Evolutionary conservation across 129 eudicot genomes (phyloP), one percentile per base, ranked within the genome.

Genomic region (Silybum marianum): DNA sequence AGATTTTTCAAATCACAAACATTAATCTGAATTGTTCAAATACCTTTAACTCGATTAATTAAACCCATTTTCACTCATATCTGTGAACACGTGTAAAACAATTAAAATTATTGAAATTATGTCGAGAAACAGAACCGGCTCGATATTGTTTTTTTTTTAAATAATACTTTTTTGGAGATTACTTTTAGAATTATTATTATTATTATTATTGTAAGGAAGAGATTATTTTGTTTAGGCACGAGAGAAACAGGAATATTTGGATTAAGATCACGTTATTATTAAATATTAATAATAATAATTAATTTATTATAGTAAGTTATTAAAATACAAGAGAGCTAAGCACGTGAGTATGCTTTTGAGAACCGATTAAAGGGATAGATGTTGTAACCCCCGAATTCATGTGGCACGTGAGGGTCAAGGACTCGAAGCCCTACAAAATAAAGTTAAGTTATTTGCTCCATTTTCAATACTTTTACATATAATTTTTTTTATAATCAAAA

Each of bases 301-400:
- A 2, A 11, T 10, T 13, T 3, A 0, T 1, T 54, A 16, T 54
- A 54, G n/a, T 40, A 40, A 9, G 9, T 16, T 16, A 13, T 58
- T 4, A 72, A 83, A 78, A 83, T 72, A 83, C 79, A 63, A 78
- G 8, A 69, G 71, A 69, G 71, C 62, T 25, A 46, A 39, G 54
- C 86, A 83, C 73, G 86, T 78, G 86, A 78, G 12, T 78, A 83
- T 74, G 79, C 83, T 83, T 83, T 83, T 83, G 34, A 83, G 83
- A 83, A 72, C 79, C 83, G 83, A 83, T 72, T 83, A 72, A 83
- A 78, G 79, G 69, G 60, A 83, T 38, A 38, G 42, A 38, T 78
- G 72, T 62, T 83, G 60, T 30, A 36, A 44, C 83, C 63, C 83
- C 66, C 44, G 3, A 3, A 78, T 83, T 83, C 79, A 83, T 83